phyloP scores from a whole-genome alignment of 257 asterid genomes.

The Leptodermis oblonga region DNA sequence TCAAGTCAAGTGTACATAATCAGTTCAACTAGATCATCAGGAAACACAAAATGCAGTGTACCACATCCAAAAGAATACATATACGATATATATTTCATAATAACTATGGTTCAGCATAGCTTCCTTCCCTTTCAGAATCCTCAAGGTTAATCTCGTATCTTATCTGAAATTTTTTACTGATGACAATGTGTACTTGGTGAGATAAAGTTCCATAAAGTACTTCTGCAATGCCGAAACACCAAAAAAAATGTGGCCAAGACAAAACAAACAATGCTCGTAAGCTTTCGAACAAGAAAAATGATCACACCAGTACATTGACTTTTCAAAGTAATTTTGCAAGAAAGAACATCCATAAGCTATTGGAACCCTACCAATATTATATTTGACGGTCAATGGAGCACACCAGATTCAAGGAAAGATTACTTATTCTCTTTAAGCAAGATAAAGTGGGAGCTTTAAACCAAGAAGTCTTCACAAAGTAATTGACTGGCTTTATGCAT shows the following conservation, averaged over 20 bases:
- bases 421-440: background rate
- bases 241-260: background rate
- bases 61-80: background rate
- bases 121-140: background rate
- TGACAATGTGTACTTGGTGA: background rate
- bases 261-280: background rate
- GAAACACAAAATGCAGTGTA: no score
- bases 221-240: background rate
- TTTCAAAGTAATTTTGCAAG: background rate
- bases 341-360: background rate
- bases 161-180: background rate
- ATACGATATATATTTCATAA: no score
- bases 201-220: background rate
- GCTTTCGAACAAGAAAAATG: background rate
- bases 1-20: background rate
- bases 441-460: background rate
- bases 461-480: background rate
- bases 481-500: background rate
- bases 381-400: background rate
- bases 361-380: background rate
- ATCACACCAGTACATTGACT: background rate
- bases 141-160: background rate
- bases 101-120: background rate
- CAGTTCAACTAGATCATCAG: background rate
- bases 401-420: background rate